Conservation (phyloP, 139 green algal species). For the Ettlia oleoabundans region DNA sequence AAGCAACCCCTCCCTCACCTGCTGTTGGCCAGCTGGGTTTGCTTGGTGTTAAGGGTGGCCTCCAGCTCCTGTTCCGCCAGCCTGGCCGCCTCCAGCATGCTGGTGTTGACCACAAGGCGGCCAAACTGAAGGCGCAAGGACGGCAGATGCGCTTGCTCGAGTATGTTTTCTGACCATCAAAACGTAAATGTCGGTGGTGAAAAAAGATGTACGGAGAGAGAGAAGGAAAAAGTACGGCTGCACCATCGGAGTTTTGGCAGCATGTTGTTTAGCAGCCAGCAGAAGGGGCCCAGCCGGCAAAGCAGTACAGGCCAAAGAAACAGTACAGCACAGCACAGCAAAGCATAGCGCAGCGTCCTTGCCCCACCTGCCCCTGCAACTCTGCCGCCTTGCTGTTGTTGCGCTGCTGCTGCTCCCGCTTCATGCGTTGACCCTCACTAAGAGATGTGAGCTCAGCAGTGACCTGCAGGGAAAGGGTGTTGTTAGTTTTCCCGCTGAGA, state of each 20-base stretch:
- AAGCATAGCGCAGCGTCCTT: no score
- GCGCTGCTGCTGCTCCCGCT: conserved; percentile 38
- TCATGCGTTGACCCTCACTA: conserved; percentile 39
- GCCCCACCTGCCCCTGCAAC: conserved; percentile 31
- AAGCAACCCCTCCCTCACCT: no score
- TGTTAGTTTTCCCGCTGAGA: background rate
- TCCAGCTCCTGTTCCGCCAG: conserved; percentile 36
- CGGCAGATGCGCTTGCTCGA: no score
- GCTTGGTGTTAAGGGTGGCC: background rate
- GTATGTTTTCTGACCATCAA: no score
- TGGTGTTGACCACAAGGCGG: background rate
- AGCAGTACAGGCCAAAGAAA: background rate
- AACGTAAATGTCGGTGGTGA: no score
- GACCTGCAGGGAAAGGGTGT: background rate
- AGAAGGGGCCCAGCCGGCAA: no score
- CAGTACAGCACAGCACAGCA: background rate
- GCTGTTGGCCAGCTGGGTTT: conserved; percentile 17
- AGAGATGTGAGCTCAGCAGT: background rate
- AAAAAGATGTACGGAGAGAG: background rate
- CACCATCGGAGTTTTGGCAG: no score
- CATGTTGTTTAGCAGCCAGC: no score
- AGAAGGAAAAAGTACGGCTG: background rate
- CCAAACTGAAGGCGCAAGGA: no score
- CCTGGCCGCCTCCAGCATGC: conserved; percentile 23
- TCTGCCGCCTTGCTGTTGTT: conserved; percentile 40